phyloP scores from a whole-genome alignment of 2,329 filamentous ascomycete species.

The Xylaria sp. region DNA sequence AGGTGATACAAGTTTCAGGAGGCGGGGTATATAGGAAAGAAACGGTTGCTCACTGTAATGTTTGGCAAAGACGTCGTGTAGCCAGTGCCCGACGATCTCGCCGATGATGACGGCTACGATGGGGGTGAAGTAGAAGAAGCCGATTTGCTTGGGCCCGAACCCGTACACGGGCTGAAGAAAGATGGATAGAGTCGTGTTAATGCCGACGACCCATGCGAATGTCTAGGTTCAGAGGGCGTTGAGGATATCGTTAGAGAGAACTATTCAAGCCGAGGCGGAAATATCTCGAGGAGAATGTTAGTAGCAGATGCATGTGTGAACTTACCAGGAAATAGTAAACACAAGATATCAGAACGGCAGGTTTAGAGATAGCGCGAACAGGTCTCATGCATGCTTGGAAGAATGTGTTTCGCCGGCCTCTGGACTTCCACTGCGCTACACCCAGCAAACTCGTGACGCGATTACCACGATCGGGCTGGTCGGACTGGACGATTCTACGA shows the following conservation, averaged over 20 bases:
- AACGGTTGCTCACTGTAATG: conserved; percentile 50
- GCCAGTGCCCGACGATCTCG: conserved; percentile 65
- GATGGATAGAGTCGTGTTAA: conserved; percentile 67
- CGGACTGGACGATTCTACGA: conserved; percentile 52
- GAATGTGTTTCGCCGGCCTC: conserved; percentile 55
- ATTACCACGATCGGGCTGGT: conserved; percentile 53
- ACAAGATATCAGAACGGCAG: conserved; percentile 52
- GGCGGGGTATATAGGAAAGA: neutral
- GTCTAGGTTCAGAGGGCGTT: conserved; percentile 40
- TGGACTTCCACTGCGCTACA: conserved; percentile 51
- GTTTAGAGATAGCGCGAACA: conserved; percentile 54
- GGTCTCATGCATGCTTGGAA: conserved; percentile 55
- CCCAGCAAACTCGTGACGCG: conserved; percentile 49
- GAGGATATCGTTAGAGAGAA: neutral
- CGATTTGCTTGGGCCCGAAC: conserved; percentile 62
- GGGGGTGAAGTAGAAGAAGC: conserved; percentile 68
- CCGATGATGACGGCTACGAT: conserved; percentile 66
- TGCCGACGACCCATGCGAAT: conserved; percentile 64
- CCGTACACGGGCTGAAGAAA: conserved; percentile 63
- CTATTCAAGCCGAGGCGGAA: neutral
- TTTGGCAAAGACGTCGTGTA: conserved; percentile 63
- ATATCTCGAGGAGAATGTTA: neutral
- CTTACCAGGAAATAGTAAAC: conserved; percentile 53
- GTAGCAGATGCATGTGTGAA: neutral
- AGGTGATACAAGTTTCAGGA: neutral